Base-by-base conservation (phyloP, 441 rosid species). In the Arabidopsis lyrata region DNA sequence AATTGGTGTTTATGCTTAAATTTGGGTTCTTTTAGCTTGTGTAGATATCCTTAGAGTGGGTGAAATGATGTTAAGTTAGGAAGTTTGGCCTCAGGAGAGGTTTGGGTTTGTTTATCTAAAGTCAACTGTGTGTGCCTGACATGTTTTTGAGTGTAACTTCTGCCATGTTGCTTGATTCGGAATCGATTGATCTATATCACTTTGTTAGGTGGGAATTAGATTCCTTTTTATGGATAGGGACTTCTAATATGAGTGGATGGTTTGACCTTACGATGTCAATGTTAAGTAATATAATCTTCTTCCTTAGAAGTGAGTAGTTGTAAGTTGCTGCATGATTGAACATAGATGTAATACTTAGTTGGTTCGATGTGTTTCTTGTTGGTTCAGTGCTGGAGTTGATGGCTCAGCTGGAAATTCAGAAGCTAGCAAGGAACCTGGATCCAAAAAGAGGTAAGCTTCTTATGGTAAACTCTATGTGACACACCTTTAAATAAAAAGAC, bases 401-500 rank as follows among this genome's bases (percentile, higher is more conserved):
- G 93, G 84, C 64, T 81, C 91, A 2, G 78, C 83, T 41, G 96
- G 86, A 78, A 90, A 95, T 66, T 86, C 91, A 48, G 92, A 90
- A 54, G 84, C 75, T 61, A 81, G 63, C 48, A 92, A 89, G 86
- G 97, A 92, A 66, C 81, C 84, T 73, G 77, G 86, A 74, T 84
- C 91, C 60, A 92, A 87, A 83, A 95, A 95, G 87, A 86, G 97
- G 99, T 95, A 75, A 63, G 20, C 68, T 68, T 72, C 11, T 31
- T 15, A 18, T 38, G 9, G 8, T 50, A n/a, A 63, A 63, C 5
- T 29, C 6, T 29, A 3, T 29, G 31, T 29, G 31, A 29, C 31
- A 29, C 31, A 29, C 31, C 31, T 29, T 29, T 29, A 29, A 29
- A 0, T 29, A 0, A 29, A 29, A 29, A 29, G 31, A 29, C 31